Percentiles rank a stretch among this genome's conserved stretches.
Conservation (phyloP, 1,284 basidiomycete species). For the Fomitopsis schrenkii region DNA sequence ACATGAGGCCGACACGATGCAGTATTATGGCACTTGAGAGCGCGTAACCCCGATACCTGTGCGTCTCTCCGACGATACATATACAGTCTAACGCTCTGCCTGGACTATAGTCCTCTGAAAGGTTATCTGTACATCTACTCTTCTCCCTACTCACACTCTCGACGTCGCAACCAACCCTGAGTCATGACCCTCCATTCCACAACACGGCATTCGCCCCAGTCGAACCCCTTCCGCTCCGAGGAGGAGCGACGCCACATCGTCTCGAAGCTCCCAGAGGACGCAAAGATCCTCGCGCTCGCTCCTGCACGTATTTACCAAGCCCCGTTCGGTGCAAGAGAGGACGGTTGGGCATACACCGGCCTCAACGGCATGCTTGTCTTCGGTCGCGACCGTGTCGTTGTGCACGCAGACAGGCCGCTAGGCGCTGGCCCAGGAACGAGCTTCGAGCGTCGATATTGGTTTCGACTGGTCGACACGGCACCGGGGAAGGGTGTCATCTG, state of each 20-base stretch:
- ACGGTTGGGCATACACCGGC: constrained; percentile 70
- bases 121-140: not conserved
- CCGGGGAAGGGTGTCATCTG: constrained; percentile 74
- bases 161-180: not conserved
- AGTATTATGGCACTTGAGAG: not conserved
- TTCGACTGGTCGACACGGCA: constrained; percentile 71
- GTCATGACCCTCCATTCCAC: not conserved
- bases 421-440: constrained; percentile 15
- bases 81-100: not conserved
- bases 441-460: constrained; percentile 44
- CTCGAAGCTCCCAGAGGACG: constrained; percentile 23
- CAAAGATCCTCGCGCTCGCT: constrained; percentile 24
- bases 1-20: constrained; percentile 1
- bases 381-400: constrained; percentile 52
- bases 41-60: not conserved
- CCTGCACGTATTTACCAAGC: constrained; percentile 51
- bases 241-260: constrained; percentile 23
- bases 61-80: not conserved
- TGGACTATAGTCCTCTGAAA: not conserved
- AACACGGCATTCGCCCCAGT: not conserved
- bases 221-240: not conserved
- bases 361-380: constrained; percentile 72
- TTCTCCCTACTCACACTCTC: not conserved
- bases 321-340: constrained; percentile 38
- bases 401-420: constrained; percentile 17